Evolutionary conservation across 257 asterid genomes (phyloP), one percentile per base, ranked within the genome.

Genomic region (Verbascum thapsus): DNA sequence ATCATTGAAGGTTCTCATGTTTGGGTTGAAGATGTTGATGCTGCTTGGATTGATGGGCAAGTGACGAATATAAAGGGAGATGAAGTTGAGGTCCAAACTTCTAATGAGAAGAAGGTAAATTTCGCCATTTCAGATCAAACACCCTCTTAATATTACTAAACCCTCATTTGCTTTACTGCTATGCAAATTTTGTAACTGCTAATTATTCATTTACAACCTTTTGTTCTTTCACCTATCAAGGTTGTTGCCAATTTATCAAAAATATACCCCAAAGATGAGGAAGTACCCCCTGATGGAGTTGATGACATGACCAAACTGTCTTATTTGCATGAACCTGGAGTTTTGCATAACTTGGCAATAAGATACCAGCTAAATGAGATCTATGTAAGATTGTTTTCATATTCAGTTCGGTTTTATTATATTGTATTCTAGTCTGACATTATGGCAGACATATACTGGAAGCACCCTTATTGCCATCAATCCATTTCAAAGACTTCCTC

Each of bases 231-330:
- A 42, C 62, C 67, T 65, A 35, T 78, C 38, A 38, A 89, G 97
- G 82, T 90, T 41, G 65, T 69, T 39, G 80, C 75, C 60, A 72
- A 70, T 63, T 51, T 84, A 74, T 71, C 87, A 69, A 83, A 83
- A 75, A 60, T 79, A 61, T 77, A 76, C 60, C 87, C 91, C 43
- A 87, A 83, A 81, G 95, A 85, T 30, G 95, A 78, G 68, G 96
- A 85, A 44, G 80, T 81, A 41, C 87, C 88, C 62, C 72, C 74
- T 11, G 87, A 68, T 7, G 97, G 97, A 68, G 85, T 90, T 19
- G 92, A 87, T 67, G 97, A 87, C 81, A 90, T 90, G 97, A 90
- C 97, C 26, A 84, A 85, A 59, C 79, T 90, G 60, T 78, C 96
- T 58, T 90, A 90, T 80, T 73, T 90, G 82, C 90, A 90, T 12